These are phyloP conservation scores for Saccharomycopsis amapae DNA, from an alignment of 805 yeast species.

Conservation along the genomic window DNA sequence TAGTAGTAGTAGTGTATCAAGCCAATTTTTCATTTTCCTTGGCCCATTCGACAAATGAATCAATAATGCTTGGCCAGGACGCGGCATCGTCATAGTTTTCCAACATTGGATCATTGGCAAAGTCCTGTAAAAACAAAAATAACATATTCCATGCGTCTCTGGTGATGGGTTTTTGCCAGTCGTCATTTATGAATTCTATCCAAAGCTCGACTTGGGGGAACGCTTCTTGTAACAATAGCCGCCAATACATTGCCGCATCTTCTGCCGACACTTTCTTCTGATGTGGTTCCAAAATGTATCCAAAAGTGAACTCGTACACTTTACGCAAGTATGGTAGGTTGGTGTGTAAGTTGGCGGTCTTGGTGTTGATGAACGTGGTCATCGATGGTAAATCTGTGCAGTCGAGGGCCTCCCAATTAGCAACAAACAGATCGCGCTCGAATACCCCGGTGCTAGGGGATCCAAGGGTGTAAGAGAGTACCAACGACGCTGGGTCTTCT, in stretches of 20 bases:
- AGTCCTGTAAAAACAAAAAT: constrained; percentile 46
- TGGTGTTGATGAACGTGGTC: background rate
- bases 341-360: constrained; percentile 25
- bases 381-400: background rate
- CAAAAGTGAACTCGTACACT: constrained; percentile 68
- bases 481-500: constrained; percentile 66
- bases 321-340: constrained; percentile 41
- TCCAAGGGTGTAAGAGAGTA: constrained; percentile 61
- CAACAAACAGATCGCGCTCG: constrained; percentile 40
- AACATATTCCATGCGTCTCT: constrained; percentile 86
- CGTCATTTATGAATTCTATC: constrained; percentile 44
- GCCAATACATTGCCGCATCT: constrained; percentile 73
- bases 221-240: constrained; percentile 42
- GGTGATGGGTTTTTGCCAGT: constrained; percentile 44
- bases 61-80: constrained; percentile 90
- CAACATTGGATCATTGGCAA: constrained; percentile 46
- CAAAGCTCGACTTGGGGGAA: constrained; percentile 42
- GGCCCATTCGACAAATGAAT: constrained; percentile 65
- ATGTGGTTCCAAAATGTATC: constrained; percentile 51
- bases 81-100: constrained; percentile 65
- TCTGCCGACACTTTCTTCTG: constrained; percentile 50
- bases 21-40: constrained; percentile 21
- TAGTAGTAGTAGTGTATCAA: no score
- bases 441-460: constrained; percentile 65
- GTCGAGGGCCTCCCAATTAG: constrained; percentile 44